Evolutionary conservation across 148 eudicot species (phyloP).

Genomic region (Persicaria maculosa): DNA sequence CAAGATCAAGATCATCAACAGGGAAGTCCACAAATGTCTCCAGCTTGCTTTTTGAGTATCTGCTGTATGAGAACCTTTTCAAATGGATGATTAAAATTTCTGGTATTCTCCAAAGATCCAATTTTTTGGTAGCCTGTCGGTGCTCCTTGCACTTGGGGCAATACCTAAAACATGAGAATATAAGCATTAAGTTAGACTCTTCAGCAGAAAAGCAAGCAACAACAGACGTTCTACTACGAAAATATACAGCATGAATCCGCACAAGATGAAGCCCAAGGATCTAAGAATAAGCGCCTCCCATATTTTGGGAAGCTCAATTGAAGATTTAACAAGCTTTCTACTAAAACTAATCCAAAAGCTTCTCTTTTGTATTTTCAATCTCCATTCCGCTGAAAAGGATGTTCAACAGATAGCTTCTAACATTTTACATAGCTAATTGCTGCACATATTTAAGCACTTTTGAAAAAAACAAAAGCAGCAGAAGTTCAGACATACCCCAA

Average conservation of each 20-base stretch:
- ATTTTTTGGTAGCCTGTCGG: slow-evolving; percentile 83
- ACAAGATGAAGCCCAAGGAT: not conserved
- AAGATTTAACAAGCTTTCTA: not conserved
- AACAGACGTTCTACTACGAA: not conserved
- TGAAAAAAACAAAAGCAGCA: not conserved
- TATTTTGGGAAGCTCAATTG: not conserved
- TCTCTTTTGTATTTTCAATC: not conserved
- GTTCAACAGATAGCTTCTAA: not conserved
- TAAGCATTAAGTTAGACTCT: not conserved
- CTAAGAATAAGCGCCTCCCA: not conserved
- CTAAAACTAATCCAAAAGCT: not conserved
- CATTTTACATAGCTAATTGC: not conserved
- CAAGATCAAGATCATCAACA: slow-evolving; percentile 71
- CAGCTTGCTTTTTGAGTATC: slow-evolving; percentile 75
- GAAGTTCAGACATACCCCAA: not conserved
- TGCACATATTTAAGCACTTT: not conserved
- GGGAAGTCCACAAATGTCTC: slow-evolving; percentile 88
- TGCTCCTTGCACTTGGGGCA: slow-evolving; percentile 92
- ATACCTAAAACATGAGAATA: slow-evolving; percentile 43
- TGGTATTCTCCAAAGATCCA: slow-evolving; percentile 97
- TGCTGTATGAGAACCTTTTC: slow-evolving; percentile 91
- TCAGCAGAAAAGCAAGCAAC: slow-evolving; percentile 1
- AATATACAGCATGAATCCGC: not conserved
- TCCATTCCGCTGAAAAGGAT: not conserved
- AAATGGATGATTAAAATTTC: slow-evolving; percentile 87